Conservation (phyloP, 1,284 basidiomycete species). For the Ustilago shanxiensis region DNA sequence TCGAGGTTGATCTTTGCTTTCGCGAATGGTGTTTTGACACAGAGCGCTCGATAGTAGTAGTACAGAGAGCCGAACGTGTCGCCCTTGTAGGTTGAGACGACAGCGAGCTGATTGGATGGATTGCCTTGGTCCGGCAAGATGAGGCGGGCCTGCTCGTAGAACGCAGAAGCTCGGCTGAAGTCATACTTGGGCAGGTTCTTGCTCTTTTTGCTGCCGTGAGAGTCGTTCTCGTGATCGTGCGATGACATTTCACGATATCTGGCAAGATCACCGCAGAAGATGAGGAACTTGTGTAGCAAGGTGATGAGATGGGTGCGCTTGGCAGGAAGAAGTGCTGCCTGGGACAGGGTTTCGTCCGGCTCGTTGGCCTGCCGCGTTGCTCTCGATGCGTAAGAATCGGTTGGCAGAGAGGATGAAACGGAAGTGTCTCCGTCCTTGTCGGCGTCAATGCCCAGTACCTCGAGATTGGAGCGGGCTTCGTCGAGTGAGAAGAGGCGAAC, state of each 20-base stretch:
- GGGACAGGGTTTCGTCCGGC: conserved; percentile 44
- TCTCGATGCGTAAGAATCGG: conserved; percentile 42
- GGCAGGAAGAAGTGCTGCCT: conserved; percentile 50
- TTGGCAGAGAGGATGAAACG: conserved; percentile 32
- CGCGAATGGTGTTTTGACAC: conserved; percentile 86
- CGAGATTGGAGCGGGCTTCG: conserved; percentile 55
- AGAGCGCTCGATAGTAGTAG: conserved; percentile 91
- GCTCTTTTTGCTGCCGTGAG: conserved; percentile 17
- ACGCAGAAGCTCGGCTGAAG: conserved; percentile 56
- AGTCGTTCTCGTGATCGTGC: conserved; percentile 32
- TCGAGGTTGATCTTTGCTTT: conserved; percentile 87
- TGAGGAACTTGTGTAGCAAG: conserved; percentile 84
- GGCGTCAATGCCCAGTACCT: conserved; percentile 50
- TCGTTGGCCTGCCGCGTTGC: conserved; percentile 37
- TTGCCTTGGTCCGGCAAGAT: conserved; percentile 73
- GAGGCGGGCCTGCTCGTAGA: conserved; percentile 64
- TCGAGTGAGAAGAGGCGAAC: conserved; percentile 59
- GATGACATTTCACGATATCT: conserved; percentile 88
- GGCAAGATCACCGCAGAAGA: conserved; percentile 92
- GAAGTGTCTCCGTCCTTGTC: conserved; percentile 47
- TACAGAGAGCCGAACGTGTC: conserved; percentile 85
- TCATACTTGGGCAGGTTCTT: conserved; percentile 39
- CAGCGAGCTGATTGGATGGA: conserved; percentile 93
- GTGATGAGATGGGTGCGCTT: conserved; percentile 68
- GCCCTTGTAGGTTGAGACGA: conserved; percentile 84